Conservation (phyloP, 2,329 filamentous ascomycete species). For the Aspergillus intermedius region DNA sequence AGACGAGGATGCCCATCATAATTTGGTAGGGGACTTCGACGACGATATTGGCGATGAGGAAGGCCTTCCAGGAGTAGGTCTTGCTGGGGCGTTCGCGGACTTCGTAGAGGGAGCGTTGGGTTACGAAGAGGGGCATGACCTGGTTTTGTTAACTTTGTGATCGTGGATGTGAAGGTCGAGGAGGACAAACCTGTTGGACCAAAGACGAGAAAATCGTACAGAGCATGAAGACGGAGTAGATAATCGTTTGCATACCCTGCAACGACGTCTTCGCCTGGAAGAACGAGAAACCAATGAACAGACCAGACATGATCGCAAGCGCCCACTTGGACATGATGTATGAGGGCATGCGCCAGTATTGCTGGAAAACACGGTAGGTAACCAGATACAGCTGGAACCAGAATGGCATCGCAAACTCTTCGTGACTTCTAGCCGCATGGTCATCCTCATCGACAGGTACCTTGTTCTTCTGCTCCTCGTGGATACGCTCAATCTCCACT, state of each 20-base stretch:
- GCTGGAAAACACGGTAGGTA: slow-evolving; percentile 68
- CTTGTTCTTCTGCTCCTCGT: slow-evolving; percentile 38
- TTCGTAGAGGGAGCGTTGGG: slow-evolving; percentile 74
- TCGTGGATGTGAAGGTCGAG: too few species aligned
- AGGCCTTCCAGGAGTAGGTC: slow-evolving; percentile 78
- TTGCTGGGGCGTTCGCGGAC: slow-evolving; percentile 78
- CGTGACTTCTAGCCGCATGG: slow-evolving; percentile 33
- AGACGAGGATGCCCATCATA: slow-evolving; percentile 66
- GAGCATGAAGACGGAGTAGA: slow-evolving; percentile 78
- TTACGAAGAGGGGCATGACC: slow-evolving; percentile 73
- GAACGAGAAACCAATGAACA: slow-evolving; percentile 81
- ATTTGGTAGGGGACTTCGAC: slow-evolving; percentile 83
- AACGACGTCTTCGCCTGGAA: slow-evolving; percentile 63
- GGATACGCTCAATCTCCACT: slow-evolving; percentile 52
- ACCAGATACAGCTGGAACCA: slow-evolving; percentile 59
- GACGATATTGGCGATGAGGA: slow-evolving; percentile 74
- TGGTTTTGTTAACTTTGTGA: too few species aligned
- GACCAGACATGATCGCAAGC: slow-evolving; percentile 54
- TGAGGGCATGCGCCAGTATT: slow-evolving; percentile 80
- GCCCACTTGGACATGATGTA: slow-evolving; percentile 77
- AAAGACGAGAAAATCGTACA: slow-evolving; percentile 59
- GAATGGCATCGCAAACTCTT: slow-evolving; percentile 73
- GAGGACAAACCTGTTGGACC: slow-evolving; percentile 24
- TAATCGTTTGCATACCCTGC: slow-evolving; percentile 75
- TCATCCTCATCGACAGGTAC: slow-evolving; percentile 16